Percentiles rank a stretch among this genome's conserved stretches.
Conservation (phyloP, 2,329 filamentous ascomycete genomes). For the Nigrospora oryzae region DNA sequence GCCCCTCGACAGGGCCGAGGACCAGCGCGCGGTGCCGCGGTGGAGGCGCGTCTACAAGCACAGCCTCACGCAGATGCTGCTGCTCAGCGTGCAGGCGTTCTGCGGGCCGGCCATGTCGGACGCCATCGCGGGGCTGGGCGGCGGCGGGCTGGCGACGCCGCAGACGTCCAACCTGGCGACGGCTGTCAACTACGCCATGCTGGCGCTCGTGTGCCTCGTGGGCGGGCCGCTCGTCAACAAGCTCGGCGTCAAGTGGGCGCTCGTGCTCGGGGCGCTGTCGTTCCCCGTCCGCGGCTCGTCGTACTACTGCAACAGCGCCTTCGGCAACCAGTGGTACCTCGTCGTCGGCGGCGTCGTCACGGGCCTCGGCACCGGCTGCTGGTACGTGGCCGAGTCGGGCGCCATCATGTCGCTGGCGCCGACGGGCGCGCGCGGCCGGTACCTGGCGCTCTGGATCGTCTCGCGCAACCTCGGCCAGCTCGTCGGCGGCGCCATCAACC, state of each 20-base stretch:
- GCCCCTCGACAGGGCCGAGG: constrained; percentile 25
- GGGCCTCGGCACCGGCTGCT: constrained; percentile 32
- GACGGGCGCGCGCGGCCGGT: constrained; percentile 35
- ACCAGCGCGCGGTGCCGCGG: constrained; percentile 17
- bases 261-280: constrained; percentile 29
- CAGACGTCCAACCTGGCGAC: constrained; percentile 31
- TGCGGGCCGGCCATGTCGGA: constrained; percentile 30
- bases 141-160: constrained; percentile 34
- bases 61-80: constrained; percentile 39
- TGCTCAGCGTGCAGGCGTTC: constrained; percentile 36
- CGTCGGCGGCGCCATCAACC: constrained; percentile 35
- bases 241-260: constrained; percentile 34
- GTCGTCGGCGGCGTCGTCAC: constrained; percentile 27
- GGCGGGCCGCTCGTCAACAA: constrained; percentile 37
- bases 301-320: constrained; percentile 40
- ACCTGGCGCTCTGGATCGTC: constrained; percentile 38
- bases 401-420: constrained; percentile 39
- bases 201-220: constrained; percentile 27
- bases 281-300: constrained; percentile 37
- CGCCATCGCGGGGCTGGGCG: constrained; percentile 29
- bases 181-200: constrained; percentile 17
- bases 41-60: constrained; percentile 37
- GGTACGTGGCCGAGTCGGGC: constrained; percentile 40
- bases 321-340: constrained; percentile 37
- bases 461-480: constrained; percentile 36